Percentiles rank a stretch among this genome's conserved stretches.
Conservation (phyloP, 345 rosid genomes). For the Erucastrum elatum region DNA sequence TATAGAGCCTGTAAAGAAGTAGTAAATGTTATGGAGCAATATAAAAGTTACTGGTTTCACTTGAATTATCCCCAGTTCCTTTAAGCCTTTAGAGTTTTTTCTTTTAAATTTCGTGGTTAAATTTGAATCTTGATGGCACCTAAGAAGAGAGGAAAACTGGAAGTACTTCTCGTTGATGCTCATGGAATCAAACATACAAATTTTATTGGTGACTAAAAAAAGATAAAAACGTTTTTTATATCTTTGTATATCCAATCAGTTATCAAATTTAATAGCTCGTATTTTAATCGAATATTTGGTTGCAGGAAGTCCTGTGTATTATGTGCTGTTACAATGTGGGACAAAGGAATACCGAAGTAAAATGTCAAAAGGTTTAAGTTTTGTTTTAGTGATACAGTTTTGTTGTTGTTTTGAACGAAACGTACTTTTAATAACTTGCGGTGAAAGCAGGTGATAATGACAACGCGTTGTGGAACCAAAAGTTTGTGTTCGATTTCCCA, state of each 20-base stretch:
- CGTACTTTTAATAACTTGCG: neutral
- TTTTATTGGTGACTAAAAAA: conserved; percentile 51
- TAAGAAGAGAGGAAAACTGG: conserved; percentile 67
- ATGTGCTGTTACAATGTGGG: conserved; percentile 67
- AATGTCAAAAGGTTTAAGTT: conserved; percentile 57
- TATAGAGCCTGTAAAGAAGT: conserved; percentile 5
- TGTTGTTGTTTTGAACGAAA: neutral
- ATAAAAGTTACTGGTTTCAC: conserved; percentile 21
- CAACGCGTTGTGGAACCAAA: conserved; percentile 79
- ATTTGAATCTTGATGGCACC: neutral
- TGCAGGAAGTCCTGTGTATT: conserved; percentile 63
- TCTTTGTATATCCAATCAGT: neutral
- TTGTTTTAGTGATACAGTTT: neutral
- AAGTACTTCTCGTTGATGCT: conserved; percentile 80
- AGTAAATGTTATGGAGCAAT: conserved; percentile 13
- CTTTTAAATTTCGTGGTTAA: neutral
- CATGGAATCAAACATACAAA: conserved; percentile 71
- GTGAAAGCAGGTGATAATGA: conserved; percentile 50
- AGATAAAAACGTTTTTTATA: neutral
- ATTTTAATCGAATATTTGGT: conserved; percentile 15
- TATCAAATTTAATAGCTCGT: neutral
- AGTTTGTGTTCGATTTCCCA: conserved; percentile 62
- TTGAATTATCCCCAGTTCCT: neutral
- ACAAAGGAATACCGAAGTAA: conserved; percentile 61
- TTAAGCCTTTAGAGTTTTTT: neutral